These are phyloP conservation scores for Phytophthora macrochlamydospora DNA, from an alignment of 352 stramenopile genomes.

Conservation along the genomic window DNA sequence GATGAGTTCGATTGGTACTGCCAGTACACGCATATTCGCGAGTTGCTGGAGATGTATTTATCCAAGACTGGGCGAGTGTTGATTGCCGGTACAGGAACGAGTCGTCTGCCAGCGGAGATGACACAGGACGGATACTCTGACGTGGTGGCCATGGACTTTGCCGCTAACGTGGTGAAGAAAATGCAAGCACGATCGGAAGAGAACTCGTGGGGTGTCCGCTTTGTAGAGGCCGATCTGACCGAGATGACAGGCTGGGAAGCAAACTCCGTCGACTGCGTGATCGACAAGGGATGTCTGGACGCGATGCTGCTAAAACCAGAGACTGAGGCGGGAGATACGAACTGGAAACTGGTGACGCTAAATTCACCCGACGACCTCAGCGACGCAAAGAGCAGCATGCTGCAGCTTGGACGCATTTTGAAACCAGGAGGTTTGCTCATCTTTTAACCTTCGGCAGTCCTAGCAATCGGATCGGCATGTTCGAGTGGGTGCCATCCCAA, in stretches of 20 bases:
- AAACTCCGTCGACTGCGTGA: slow-evolving; percentile 46
- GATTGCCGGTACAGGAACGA: slow-evolving; percentile 54
- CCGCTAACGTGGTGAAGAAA: slow-evolving; percentile 57
- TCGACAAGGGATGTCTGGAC: slow-evolving; percentile 66
- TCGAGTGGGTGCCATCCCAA: slow-evolving; percentile 42
- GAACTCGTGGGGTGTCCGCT: slow-evolving; percentile 40
- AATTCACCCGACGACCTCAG: slow-evolving; percentile 48
- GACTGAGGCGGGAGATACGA: slow-evolving; percentile 44
- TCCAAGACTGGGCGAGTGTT: slow-evolving; percentile 36
- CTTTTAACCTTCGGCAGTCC: slow-evolving; percentile 59
- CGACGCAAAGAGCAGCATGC: slow-evolving; percentile 44
- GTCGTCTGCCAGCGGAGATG: slow-evolving; percentile 58
- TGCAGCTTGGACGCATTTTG: slow-evolving; percentile 47
- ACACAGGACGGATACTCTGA: slow-evolving; percentile 43
- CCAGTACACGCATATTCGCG: slow-evolving; percentile 48
- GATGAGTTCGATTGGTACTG: slow-evolving; percentile 70
- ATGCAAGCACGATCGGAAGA: slow-evolving; percentile 42
- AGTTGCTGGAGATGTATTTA: slow-evolving; percentile 40
- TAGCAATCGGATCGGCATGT: slow-evolving; percentile 54
- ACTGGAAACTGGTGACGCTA: slow-evolving; percentile 46
- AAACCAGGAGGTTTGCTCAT: slow-evolving; percentile 42
- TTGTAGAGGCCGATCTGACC: slow-evolving; percentile 52
- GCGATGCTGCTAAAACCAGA: slow-evolving; percentile 61
- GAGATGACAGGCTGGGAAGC: slow-evolving; percentile 47
- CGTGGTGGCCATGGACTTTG: slow-evolving; percentile 60